Conservation (phyloP, 495 filamentous ascomycete genomes). For the Penicillium macrosclerotiorum region DNA sequence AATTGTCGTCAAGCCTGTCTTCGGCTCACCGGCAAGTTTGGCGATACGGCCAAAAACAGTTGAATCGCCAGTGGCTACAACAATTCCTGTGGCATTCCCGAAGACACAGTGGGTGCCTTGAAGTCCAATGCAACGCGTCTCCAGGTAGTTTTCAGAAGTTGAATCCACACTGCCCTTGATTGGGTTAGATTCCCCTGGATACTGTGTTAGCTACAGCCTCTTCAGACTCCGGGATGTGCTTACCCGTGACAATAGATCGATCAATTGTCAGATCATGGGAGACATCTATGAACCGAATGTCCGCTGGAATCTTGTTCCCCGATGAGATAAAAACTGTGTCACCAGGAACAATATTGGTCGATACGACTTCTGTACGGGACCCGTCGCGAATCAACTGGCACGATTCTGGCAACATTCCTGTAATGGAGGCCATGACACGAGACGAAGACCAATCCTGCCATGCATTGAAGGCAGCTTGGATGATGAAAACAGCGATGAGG, state of each 20-base stretch:
- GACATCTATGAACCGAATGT: constrained; percentile 62
- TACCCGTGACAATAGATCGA: constrained; percentile 66
- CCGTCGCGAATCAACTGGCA: constrained; percentile 58
- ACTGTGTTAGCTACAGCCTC: no score
- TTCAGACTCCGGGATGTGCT: no score
- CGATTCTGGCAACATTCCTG: constrained; percentile 64
- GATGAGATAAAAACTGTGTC: constrained; percentile 61
- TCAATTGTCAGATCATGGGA: constrained; percentile 66
- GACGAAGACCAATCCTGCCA: constrained; percentile 63
- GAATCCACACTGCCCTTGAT: constrained; percentile 53
- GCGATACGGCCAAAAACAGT: constrained; percentile 67
- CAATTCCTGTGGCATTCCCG: constrained; percentile 56
- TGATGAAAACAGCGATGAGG: constrained; percentile 59
- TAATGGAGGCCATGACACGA: constrained; percentile 62
- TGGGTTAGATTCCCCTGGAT: constrained; percentile 55
- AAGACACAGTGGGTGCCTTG: constrained; percentile 65
- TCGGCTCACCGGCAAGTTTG: constrained; percentile 57
- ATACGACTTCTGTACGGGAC: constrained; percentile 36
- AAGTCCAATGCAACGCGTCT: constrained; percentile 67
- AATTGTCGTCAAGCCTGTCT: constrained; percentile 55
- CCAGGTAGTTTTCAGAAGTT: constrained; percentile 67
- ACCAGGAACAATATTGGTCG: constrained; percentile 60
- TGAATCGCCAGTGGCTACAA: constrained; percentile 56
- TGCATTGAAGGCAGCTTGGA: constrained; percentile 68
- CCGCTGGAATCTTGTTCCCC: constrained; percentile 68